phyloP scores from a whole-genome alignment of 805 yeast genomes.

The Metschnikowia picachoensis region DNA sequence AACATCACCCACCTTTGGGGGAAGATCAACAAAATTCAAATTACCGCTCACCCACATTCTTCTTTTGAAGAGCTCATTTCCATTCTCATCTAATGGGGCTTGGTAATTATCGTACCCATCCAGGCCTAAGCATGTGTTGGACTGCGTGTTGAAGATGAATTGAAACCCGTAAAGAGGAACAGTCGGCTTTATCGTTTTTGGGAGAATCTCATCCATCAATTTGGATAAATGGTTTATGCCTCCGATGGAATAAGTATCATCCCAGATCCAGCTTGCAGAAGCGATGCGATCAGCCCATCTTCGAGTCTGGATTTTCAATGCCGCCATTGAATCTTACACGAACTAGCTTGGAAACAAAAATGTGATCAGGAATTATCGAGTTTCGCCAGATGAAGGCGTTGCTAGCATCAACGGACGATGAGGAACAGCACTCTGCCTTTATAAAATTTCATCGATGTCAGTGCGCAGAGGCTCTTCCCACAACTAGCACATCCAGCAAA shows the following conservation, averaged over 20 bases:
- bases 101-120: constrained; percentile 86
- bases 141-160: constrained; percentile 63
- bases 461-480: no score
- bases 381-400: no score
- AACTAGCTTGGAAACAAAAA: no score
- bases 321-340: background rate
- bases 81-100: constrained; percentile 45
- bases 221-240: constrained; percentile 8
- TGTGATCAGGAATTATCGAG: no score
- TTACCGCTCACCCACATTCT: constrained; percentile 82
- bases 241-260: constrained; percentile 12
- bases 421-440: no score
- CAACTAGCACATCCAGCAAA: no score
- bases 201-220: constrained; percentile 7
- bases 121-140: constrained; percentile 42
- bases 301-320: constrained; percentile 5
- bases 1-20: constrained; percentile 29
- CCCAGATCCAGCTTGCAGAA: constrained; percentile 11
- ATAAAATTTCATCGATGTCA: no score
- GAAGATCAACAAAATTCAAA: constrained; percentile 35
- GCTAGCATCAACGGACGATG: no score
- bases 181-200: background rate
- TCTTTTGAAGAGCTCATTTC: constrained; percentile 40
- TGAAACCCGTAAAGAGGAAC: constrained; percentile 49
- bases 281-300: constrained; percentile 4